A percentile compares a stretch with the other conserved stretches of the same genome.
These are phyloP conservation scores for Berberis vulgaris DNA, from an alignment of 164 flowering plant species.

Conservation along the genomic window DNA sequence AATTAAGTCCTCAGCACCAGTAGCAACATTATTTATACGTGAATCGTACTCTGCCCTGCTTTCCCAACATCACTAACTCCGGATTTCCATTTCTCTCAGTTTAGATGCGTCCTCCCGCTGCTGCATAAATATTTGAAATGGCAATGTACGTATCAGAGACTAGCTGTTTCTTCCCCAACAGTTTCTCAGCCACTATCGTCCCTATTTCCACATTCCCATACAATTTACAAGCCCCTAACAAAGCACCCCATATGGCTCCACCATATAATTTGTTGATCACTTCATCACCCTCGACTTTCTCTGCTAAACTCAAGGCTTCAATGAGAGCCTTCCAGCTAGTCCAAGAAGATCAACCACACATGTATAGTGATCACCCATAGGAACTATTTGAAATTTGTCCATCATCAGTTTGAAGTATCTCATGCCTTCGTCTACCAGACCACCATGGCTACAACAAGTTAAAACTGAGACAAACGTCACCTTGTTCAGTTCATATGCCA, in stretches of 20 bases:
- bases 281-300: slow-evolving; percentile 13
- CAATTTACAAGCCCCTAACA: slow-evolving; percentile 34
- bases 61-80: slow-evolving; percentile 4
- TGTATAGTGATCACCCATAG: slow-evolving; percentile 25
- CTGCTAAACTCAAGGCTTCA: slow-evolving; percentile 25
- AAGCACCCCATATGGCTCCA: slow-evolving; percentile 19
- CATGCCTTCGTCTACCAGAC: slow-evolving; percentile 30
- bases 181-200: slow-evolving; percentile 20
- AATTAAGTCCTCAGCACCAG: no score
- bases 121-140: slow-evolving; percentile 34
- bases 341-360: slow-evolving; percentile 37
- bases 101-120: slow-evolving; percentile 21
- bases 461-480: slow-evolving; percentile 34
- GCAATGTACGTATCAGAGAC: slow-evolving; percentile 18
- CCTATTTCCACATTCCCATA: slow-evolving; percentile 34
- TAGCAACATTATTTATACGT: neutral
- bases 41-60: slow-evolving; percentile 28
- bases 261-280: slow-evolving; percentile 1
- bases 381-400: slow-evolving; percentile 19
- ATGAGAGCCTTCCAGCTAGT: slow-evolving; percentile 24
- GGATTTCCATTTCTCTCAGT: slow-evolving; percentile 20
- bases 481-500: slow-evolving; percentile 27
- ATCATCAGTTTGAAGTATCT: slow-evolving; percentile 25
- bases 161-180: slow-evolving; percentile 23
- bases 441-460: slow-evolving; percentile 30